Evolutionary conservation across 2,329 filamentous ascomycete genomes (phyloP).

Genomic region (Colletotrichum camelliae): DNA sequence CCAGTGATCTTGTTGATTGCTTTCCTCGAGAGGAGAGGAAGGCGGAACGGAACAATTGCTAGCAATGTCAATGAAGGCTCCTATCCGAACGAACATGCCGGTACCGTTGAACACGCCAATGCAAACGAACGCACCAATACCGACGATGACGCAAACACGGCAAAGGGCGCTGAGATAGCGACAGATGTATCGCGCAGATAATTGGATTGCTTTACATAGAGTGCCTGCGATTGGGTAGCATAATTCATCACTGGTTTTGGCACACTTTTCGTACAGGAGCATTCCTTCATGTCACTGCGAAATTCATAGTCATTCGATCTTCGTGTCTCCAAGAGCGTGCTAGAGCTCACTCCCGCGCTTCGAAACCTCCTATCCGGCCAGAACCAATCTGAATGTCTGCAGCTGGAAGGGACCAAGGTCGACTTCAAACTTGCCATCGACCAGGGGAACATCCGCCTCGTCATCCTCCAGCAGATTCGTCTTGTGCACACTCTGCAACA

Average conservation of each 20-base stretch:
- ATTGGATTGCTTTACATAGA: not conserved
- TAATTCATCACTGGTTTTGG: not conserved
- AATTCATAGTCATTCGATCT: not conserved
- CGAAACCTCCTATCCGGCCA: not conserved
- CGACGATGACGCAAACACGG: not conserved
- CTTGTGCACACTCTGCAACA: constrained; percentile 64
- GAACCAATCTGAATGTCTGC: constrained; percentile 57
- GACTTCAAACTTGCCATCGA: constrained; percentile 39
- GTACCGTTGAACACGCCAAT: not conserved
- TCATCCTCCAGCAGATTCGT: constrained; percentile 72
- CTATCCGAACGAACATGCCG: not conserved
- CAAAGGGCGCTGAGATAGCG: not conserved
- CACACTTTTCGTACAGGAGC: not conserved
- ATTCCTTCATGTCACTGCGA: not conserved
- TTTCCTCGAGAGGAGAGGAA: constrained; percentile 35
- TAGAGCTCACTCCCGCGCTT: not conserved
- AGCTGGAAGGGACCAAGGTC: constrained; percentile 65
- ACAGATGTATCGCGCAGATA: not conserved
- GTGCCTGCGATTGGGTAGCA: not conserved
- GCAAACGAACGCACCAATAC: not conserved
- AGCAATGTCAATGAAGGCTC: not conserved
- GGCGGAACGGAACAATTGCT: not conserved
- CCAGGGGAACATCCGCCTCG: constrained; percentile 51
- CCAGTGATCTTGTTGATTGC: constrained; percentile 41
- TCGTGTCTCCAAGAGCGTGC: not conserved